Base-by-base conservation (phyloP, 2,329 filamentous ascomycete species). In the Sporothrix schenckii region DNA sequence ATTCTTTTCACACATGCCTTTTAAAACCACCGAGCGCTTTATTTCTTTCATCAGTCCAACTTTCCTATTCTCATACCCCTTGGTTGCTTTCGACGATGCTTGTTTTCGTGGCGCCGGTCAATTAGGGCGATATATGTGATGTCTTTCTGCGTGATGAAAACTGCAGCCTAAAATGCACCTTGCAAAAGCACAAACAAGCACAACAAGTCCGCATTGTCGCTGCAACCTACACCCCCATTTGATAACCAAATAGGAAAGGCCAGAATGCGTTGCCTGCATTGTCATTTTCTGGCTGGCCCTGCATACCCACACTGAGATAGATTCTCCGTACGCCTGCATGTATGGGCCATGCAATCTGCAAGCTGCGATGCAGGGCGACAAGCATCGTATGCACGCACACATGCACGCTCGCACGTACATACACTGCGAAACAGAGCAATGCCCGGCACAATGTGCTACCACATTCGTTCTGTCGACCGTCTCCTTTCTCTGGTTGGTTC, bases 361-460 rank as follows among this genome's bases (percentile, higher is more conserved):
- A 61, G 39, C 58, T 34, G 9, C 50, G 61, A 44, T 65, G 61
- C 61, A 65, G 61, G 61, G 44, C 44, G 44, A 65, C 60, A 47
- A 65, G 27, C 34, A 30, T 10, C 21, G 58, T n/a, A 41, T 13
- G 39, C 30, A 39, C 39, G 39, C 34, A 24, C 39, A n/a, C 30
- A 19, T 14, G 14, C 53, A 34, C 53, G 27, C 54, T 39, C 54
- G 27, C 30, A 56, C 53, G 41, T 44, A 13, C 41, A 13, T 16
- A 44, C 41, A 44, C 34, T 34, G 21, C 50, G 21, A 10, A 5
- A 34, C 53, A 34, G 49, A 19, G 49, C 19, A 50, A 50, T n/a
- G 49, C 54, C 16, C 54, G 41, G 24, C 16, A 13, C 30, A 41
- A 10, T 54, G 50, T 21, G 50, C n/a, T 21, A 11, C n/a, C 3